A percentile compares a stretch with the other conserved stretches of the same genome.
These are phyloP conservation scores for Posidonia oceanica DNA, from an alignment of 116 monocot species.

Conservation along the genomic window DNA sequence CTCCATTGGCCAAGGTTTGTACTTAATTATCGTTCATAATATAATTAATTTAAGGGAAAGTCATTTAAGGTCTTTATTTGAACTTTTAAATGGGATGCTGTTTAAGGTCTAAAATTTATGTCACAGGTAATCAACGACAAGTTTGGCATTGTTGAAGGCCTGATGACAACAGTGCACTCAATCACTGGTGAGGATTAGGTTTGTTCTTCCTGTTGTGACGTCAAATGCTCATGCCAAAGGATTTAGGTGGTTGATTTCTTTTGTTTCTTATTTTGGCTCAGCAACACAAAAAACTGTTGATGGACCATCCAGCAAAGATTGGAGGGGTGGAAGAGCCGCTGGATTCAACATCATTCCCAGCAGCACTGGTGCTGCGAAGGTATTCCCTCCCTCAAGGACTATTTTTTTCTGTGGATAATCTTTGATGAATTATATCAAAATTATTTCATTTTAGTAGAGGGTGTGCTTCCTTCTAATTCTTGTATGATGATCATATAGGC, in stretches of 20 bases:
- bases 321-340: slow-evolving; percentile 53
- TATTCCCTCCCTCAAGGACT: neutral
- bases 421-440: no score
- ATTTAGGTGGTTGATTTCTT: neutral
- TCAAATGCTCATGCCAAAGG: no score
- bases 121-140: slow-evolving; percentile 42
- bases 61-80: no score
- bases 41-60: no score
- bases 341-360: slow-evolving; percentile 60
- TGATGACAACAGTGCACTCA: slow-evolving; percentile 54
- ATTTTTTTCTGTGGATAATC: no score
- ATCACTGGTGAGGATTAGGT: slow-evolving; percentile 19
- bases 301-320: slow-evolving; percentile 51
- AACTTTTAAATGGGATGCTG: no score
- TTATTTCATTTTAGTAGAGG: no score
- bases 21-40: no score
- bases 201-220: no score
- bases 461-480: neutral
- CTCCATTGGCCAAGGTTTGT: slow-evolving; percentile 44
- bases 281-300: slow-evolving; percentile 59
- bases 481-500: slow-evolving; percentile 18
- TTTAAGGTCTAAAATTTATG: no score
- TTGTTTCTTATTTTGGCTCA: slow-evolving; percentile 6
- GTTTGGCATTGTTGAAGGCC: slow-evolving; percentile 56
- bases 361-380: slow-evolving; percentile 57